phyloP scores from a whole-genome alignment of 768 basidiomycete genomes.

The Russula emetica region DNA sequence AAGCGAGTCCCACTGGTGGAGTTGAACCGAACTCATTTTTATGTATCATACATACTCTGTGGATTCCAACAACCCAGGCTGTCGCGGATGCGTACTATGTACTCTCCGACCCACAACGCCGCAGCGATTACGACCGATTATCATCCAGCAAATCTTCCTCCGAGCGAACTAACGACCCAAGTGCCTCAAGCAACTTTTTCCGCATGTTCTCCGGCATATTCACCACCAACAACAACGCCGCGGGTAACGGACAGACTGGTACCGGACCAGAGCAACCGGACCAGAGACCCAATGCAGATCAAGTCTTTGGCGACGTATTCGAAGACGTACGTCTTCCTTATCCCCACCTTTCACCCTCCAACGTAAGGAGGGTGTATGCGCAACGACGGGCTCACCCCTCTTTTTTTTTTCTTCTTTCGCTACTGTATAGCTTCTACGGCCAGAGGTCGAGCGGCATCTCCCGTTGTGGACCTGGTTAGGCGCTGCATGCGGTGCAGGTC shows the following conservation, averaged over 20 bases:
- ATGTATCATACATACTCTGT: no score
- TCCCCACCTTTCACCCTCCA: not conserved
- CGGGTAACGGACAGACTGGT: slow-evolving; percentile 31
- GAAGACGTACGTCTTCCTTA: slow-evolving; percentile 61
- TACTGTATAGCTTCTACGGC: slow-evolving; percentile 59
- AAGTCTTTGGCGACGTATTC: slow-evolving; percentile 85
- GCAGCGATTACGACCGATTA: slow-evolving; percentile 66
- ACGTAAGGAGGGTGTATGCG: no score
- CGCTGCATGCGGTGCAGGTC: slow-evolving; percentile 60
- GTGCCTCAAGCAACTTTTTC: slow-evolving; percentile 72
- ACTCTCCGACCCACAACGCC: slow-evolving; percentile 70
- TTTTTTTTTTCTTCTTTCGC: not conserved
- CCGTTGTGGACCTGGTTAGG: slow-evolving; percentile 78
- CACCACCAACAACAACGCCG: slow-evolving; percentile 31
- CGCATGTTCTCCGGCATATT: slow-evolving; percentile 72
- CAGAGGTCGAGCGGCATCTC: slow-evolving; percentile 67
- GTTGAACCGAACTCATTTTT: not conserved
- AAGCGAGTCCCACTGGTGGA: slow-evolving; percentile 6
- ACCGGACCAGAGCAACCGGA: slow-evolving; percentile 34
- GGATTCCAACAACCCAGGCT: slow-evolving; percentile 42
- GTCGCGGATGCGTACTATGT: slow-evolving; percentile 95
- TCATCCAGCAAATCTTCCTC: slow-evolving; percentile 50
- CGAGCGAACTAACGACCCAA: slow-evolving; percentile 58
- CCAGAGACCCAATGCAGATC: slow-evolving; percentile 66
- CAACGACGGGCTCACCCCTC: not conserved